Base-by-base conservation (phyloP, 1,284 basidiomycete genomes). In the Ganoderma lingzhi region DNA sequence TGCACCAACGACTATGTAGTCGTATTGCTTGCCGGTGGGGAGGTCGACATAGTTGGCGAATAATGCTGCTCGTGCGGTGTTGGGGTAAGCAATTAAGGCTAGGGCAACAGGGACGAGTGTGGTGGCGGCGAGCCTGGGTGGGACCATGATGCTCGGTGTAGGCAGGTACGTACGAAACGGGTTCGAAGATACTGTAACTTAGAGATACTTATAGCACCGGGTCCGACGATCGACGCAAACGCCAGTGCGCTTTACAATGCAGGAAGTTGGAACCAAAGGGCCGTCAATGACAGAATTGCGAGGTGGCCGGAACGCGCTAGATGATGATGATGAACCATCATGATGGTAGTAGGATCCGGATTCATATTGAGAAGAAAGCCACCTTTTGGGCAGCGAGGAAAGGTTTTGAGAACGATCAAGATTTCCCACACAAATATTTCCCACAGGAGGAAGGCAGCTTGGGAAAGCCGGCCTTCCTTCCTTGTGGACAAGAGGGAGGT, bases 1-100 rank as follows among this genome's bases (percentile, higher is more conserved):
- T 23, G 66, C 66, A 15, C 66, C 66, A 32, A 67, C 53, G 55
- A 67, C 66, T 6, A 67, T 39, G 55, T 68, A 68, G 53, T 68
- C 62, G 66, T 68, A 68, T 5, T 12, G 19, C 55, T 60, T 68
- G 53, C 63, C 15, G 5, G 35, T 10, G 14, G 62, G 66, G 3
- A 68, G 53, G 23, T 68, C 30, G 2, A 15, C 62, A 12, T 62
- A 56, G 58, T 59, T 35, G 39, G n/a, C 28, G 56, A 68, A 64
- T 28, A 68, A 37, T 30, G 53, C 53, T 28, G 39, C 59, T 1
- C 39, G n/a, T 30, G 59, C 5, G 4, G 15, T 5, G n/a, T 28
- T n/a, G 14, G 37, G 23, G 15, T 30, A 15, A 8, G 59, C 39
- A 9, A 28, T 23, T 39, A 61, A 23, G 6, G n/a, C 39, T 8